Evolutionary conservation across 306 rosid species (phyloP), one percentile per base, ranked within the genome.

Genomic region (Senna tora): DNA sequence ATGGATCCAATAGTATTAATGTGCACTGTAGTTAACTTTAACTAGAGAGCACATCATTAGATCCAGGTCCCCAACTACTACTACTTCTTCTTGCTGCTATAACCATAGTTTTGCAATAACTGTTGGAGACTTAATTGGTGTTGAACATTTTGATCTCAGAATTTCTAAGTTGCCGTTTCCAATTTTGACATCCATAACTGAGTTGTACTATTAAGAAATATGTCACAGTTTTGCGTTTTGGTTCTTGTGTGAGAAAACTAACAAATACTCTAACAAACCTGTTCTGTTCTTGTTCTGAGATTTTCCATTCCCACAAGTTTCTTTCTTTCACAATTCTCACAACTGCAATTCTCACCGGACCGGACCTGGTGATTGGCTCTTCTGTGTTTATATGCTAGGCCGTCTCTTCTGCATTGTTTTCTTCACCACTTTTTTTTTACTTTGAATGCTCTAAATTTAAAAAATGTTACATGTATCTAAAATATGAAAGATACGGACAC

Each of bases 111-210:
- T 53, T 45, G 53, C 69, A 43, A 57, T 77, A 56, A 25, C 32
- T 30, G 69, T 49, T 77, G 69, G 53, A 58, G 45, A 69, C 33
- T 36, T 25, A 25, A 25, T 25, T 61, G 36, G 2, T 7, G 21
- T 28, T 10, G 25, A 71, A 77, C 41, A 50, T 51, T 64, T 63
- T 63, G 51, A 69, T 54, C 63, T 34, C 41, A 20, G 21, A 53
- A 55, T 12, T 69, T 64, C 45, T 1, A 21, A 69, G 50, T 74
- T 68, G 5, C 20, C 32, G 2, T 34, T 65, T 20, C 60, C 61
- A 41, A 41, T 22, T 34, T n/a, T 46, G 14, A 12, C 57, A 59
- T 67, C 46, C 53, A 54, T 54, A 43, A 50, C 46, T 39, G 10
- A 47, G 12, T 50, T 57, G 30, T 46, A 66, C 6, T 54, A 6